Percentiles rank a stretch among this genome's conserved stretches.
Conservation (phyloP, 2,329 filamentous ascomycete genomes). For the Teratosphaeriaceae sp. region DNA sequence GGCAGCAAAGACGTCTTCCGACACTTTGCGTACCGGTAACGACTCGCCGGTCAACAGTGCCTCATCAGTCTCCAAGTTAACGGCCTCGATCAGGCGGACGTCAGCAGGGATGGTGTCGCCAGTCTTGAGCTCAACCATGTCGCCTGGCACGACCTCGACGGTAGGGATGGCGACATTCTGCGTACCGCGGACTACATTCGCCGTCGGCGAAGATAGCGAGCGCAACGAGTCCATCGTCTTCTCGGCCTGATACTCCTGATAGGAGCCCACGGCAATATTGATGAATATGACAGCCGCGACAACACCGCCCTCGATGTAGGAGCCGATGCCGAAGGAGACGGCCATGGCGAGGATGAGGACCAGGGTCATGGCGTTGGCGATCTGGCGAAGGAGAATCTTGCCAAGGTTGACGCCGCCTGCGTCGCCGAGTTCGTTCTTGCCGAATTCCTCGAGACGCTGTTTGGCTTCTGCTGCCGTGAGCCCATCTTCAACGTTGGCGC, state of each 20-base stretch:
- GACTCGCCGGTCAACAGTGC: slow-evolving; percentile 66
- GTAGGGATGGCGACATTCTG: slow-evolving; percentile 47
- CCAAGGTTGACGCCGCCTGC: slow-evolving; percentile 25
- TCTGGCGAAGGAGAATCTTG: slow-evolving; percentile 30
- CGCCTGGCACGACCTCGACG: slow-evolving; percentile 58
- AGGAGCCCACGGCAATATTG: slow-evolving; percentile 55
- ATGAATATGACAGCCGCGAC: slow-evolving; percentile 51
- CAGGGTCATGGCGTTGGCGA: slow-evolving; percentile 33
- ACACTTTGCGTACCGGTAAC: slow-evolving; percentile 35
- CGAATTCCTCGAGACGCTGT: slow-evolving; percentile 20
- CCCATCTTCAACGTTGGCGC: slow-evolving; percentile 55
- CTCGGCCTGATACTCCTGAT: slow-evolving; percentile 54
- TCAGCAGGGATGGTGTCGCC: slow-evolving; percentile 67
- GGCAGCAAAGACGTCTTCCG: slow-evolving; percentile 22
- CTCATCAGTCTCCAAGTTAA: slow-evolving; percentile 73
- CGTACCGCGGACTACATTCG: slow-evolving; percentile 49
- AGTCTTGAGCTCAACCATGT: slow-evolving; percentile 55
- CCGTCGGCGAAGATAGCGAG: slow-evolving; percentile 50
- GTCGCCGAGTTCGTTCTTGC: slow-evolving; percentile 24
- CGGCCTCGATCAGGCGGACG: slow-evolving; percentile 51
- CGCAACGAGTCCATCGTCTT: slow-evolving; percentile 53
- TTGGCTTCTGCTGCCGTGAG: slow-evolving; percentile 17
- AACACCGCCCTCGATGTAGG: slow-evolving; percentile 56
- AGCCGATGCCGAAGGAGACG: slow-evolving; percentile 51
- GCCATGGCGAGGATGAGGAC: slow-evolving; percentile 52